These are phyloP conservation scores for Chimonanthus salicifolius DNA, from an alignment of 164 flowering plant genomes.

Conservation along the genomic window DNA sequence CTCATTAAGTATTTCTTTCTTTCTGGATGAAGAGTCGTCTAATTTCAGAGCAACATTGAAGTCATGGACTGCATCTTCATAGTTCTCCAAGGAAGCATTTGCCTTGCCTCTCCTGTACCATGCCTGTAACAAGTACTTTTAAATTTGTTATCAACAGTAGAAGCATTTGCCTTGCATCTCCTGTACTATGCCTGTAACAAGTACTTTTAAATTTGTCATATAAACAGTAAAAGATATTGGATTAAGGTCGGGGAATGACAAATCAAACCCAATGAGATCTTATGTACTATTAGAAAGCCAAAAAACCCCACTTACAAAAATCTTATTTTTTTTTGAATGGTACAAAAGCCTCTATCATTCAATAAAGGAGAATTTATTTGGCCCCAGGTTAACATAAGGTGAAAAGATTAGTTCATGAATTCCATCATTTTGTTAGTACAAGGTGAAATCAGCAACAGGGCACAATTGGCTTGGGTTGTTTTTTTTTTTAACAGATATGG, in stretches of 20 bases:
- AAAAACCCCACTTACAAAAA: too few relatives aligned
- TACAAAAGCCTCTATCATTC: too few relatives aligned
- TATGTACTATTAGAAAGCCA: too few relatives aligned
- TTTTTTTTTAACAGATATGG: too few relatives aligned
- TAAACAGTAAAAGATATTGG: slow-evolving; percentile 2
- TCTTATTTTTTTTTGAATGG: too few relatives aligned
- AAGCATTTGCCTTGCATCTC: slow-evolving; percentile 65
- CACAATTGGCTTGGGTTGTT: too few relatives aligned
- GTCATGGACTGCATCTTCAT: slow-evolving; percentile 59
- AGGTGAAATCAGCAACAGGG: too few relatives aligned
- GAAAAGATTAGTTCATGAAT: too few relatives aligned
- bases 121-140: slow-evolving; percentile 39
- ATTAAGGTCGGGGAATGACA: neutral
- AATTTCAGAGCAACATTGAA: slow-evolving; percentile 42
- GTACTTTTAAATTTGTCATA: neutral
- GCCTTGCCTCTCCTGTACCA: slow-evolving; percentile 87
- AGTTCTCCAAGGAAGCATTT: slow-evolving; percentile 49
- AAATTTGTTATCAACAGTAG: slow-evolving; percentile 3
- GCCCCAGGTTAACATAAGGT: too few relatives aligned
- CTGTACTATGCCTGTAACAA: slow-evolving; percentile 80
- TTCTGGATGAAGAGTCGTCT: slow-evolving; percentile 50
- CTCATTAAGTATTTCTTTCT: slow-evolving; percentile 52
- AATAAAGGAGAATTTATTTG: too few relatives aligned
- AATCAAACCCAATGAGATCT: neutral
- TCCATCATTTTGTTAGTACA: too few relatives aligned